A percentile compares a stretch with the other conserved stretches of the same genome.
Evolutionary conservation across 306 rosid genomes (phyloP).

Genomic region (Purshia tridentata): DNA sequence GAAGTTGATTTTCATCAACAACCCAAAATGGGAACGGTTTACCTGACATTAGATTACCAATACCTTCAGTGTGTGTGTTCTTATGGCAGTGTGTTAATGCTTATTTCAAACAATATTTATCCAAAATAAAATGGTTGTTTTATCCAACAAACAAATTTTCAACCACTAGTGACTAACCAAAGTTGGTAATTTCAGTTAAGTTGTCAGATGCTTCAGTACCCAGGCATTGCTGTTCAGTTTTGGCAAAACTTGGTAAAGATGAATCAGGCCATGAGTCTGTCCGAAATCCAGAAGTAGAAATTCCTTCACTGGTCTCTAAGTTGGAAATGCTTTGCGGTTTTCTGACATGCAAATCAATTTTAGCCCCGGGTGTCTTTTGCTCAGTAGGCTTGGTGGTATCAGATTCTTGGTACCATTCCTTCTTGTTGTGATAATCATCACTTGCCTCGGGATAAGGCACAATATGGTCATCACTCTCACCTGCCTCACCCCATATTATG

Average conservation of each 20-base stretch:
- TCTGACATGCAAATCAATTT: conserved; percentile 43
- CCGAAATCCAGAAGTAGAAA: conserved; percentile 49
- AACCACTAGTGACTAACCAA: conserved; percentile 33
- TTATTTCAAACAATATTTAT: not conserved
- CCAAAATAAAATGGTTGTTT: not conserved
- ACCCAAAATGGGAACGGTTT: not conserved
- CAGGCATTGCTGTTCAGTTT: conserved; percentile 45
- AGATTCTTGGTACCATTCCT: conserved; percentile 56
- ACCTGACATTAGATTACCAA: not conserved
- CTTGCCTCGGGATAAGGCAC: conserved; percentile 73
- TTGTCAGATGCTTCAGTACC: conserved; percentile 45
- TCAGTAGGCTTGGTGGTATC: conserved; percentile 41
- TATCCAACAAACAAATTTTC: not conserved
- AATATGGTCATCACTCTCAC: conserved; percentile 80
- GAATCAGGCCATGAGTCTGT: conserved; percentile 52
- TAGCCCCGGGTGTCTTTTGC: conserved; percentile 49
- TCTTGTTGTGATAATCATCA: conserved; percentile 53
- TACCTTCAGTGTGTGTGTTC: not conserved
- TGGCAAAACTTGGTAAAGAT: conserved; percentile 50
- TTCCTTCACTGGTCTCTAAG: conserved; percentile 36
- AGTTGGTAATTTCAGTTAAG: conserved; percentile 42
- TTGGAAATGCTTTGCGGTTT: conserved; percentile 47
- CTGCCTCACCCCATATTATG: conserved; percentile 88
- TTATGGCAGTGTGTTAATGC: conserved; percentile 1
- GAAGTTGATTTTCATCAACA: not conserved